phyloP scores from a whole-genome alignment of 2,329 filamentous ascomycete species.

The Talaromyces sp. region DNA sequence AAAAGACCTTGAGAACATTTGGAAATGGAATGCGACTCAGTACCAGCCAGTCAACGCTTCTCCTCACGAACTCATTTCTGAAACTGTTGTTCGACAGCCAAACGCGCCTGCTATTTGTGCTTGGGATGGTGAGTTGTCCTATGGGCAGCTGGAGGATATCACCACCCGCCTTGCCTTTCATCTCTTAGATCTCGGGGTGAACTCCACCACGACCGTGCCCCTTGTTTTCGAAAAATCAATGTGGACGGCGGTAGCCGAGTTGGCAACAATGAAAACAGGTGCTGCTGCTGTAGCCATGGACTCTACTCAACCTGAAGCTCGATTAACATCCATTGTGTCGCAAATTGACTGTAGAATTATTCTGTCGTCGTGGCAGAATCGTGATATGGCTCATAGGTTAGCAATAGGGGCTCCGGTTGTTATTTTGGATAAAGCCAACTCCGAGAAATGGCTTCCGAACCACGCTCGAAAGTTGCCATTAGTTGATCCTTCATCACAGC shows the following conservation, averaged over 20 bases:
- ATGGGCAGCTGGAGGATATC: not conserved
- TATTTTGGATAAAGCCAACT: not conserved
- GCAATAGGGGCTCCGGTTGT: not conserved
- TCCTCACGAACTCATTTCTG: slow-evolving; percentile 1
- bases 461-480: not conserved
- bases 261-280: slow-evolving; percentile 7
- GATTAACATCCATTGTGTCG: slow-evolving; percentile 1
- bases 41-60: not conserved
- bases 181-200: not conserved
- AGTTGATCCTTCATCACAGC: slow-evolving; percentile 4
- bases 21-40: slow-evolving; percentile 7
- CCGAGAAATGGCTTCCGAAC: not conserved
- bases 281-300: slow-evolving; percentile 6
- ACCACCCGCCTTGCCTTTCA: not conserved
- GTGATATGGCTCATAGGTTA: not conserved
- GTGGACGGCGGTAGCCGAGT: slow-evolving; percentile 11
- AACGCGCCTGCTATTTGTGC: slow-evolving; percentile 5
- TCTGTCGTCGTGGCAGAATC: not conserved
- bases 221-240: slow-evolving; percentile 15
- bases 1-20: slow-evolving; percentile 4
- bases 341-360: not conserved
- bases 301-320: slow-evolving; percentile 4
- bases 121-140: slow-evolving; percentile 8
- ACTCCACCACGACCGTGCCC: not conserved
- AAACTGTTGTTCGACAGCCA: not conserved